Percentiles rank a stretch among this genome's conserved stretches.
Evolutionary conservation across 2,329 filamentous ascomycete genomes (phyloP).

Genomic region (Epichloe sylvatica): DNA sequence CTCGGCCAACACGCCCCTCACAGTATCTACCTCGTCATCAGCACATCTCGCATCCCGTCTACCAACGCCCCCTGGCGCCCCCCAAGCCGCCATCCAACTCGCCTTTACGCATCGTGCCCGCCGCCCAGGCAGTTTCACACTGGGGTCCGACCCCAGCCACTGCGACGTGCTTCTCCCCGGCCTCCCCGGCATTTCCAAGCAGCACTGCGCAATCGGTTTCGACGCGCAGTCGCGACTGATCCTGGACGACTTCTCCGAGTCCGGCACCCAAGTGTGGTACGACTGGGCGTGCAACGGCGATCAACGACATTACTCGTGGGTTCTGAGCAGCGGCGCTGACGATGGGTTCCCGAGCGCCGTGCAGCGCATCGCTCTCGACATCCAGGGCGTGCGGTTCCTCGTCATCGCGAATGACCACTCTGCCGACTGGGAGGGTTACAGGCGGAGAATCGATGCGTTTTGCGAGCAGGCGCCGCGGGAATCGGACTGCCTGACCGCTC

Average conservation of each 20-base stretch:
- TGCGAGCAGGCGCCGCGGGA: constrained; percentile 15
- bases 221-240: constrained; percentile 24
- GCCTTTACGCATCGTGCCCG: constrained; percentile 21
- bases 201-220: constrained; percentile 26
- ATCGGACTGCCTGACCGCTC: constrained; percentile 12
- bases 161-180: constrained; percentile 26
- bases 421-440: constrained; percentile 19
- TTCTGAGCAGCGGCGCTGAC: constrained; percentile 12
- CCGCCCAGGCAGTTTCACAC: constrained; percentile 22
- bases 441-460: constrained; percentile 21
- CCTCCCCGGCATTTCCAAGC: constrained; percentile 19
- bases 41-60: constrained; percentile 16
- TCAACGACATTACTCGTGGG: constrained; percentile 22
- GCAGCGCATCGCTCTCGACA: constrained; percentile 23
- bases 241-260: constrained; percentile 24
- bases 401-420: constrained; percentile 25
- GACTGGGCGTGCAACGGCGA: constrained; percentile 27
- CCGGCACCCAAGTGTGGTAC: constrained; percentile 29
- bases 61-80: constrained; percentile 11
- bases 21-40: constrained; percentile 12
- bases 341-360: constrained; percentile 16
- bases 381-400: constrained; percentile 26
- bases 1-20: constrained; percentile 18
- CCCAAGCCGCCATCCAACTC: constrained; percentile 20
- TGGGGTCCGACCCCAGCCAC: constrained; percentile 22